A percentile compares a stretch with the other conserved stretches of the same genome.
Conservation (phyloP, 2,329 filamentous ascomycete genomes). For the Fusarium decemcellulare region DNA sequence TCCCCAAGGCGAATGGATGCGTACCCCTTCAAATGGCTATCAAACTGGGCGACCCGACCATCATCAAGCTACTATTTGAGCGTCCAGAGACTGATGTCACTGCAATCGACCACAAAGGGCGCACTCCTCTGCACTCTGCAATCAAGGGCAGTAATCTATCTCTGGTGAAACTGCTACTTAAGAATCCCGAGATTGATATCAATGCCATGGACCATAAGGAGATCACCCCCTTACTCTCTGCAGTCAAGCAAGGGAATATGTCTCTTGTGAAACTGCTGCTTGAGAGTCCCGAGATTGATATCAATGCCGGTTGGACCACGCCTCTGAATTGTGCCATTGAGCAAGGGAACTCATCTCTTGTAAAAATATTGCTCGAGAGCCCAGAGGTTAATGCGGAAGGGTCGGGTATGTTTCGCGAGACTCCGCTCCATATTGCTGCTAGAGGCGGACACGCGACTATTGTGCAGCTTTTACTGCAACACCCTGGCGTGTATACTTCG, state of each 20-base stretch:
- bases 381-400: constrained; percentile 2
- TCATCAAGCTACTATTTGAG: constrained; percentile 6
- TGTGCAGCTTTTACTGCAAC: constrained; percentile 9
- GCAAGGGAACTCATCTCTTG: too few relatives aligned
- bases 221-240: not conserved
- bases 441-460: not conserved
- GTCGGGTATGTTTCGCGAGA: not conserved
- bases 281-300: not conserved
- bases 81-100: constrained; percentile 5
- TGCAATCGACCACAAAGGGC: not conserved
- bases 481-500: not conserved
- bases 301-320: too few relatives aligned
- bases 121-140: constrained; percentile 4
- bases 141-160: not conserved
- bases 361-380: too few relatives aligned
- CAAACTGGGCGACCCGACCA: not conserved
- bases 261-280: constrained; percentile 7
- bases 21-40: constrained; percentile 7
- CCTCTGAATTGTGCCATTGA: too few relatives aligned
- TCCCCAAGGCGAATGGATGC: not conserved
- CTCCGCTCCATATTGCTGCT: constrained; percentile 2
- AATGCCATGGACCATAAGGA: not conserved
- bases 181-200: constrained; percentile 4
- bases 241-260: not conserved
- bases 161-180: constrained; percentile 5